Base-by-base conservation (phyloP, 331 rosid genomes). In the Quercus lobata region DNA sequence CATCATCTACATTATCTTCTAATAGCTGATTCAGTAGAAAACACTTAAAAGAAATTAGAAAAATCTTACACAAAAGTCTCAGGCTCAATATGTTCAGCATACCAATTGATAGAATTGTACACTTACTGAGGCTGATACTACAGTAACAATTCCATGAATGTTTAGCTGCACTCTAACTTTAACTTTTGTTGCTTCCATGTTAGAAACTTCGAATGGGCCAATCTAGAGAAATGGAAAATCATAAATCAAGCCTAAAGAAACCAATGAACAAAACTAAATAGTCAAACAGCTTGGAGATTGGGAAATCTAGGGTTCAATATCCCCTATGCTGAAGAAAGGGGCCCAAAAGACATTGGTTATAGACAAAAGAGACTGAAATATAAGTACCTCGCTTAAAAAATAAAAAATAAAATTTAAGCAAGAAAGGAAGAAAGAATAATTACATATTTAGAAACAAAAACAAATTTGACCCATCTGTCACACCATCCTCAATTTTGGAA, bases 131-230 rank as follows among this genome's bases (percentile, higher is more conserved):
- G 72, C 72, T 34, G 72, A 34, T 68, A 34, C 4, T 32, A 93
- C 85, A 56, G 82, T 85, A 89, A 93, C 87, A 76, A 96, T 92
- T 54, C 99, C 97, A 32, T 96, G 96, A 76, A 96, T 88, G 80
- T 91, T 89, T 83, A 96, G 84, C 52, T 80, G 84, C 80, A 92
- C 85, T 89, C 82, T 93, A 77, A 91, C 94, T 91, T 96, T 96
- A 78, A 96, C 78, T 86, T 83, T 91, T 75, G 87, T 37, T 80
- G 90, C 90, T 54, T 86, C 82, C 17, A 86, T 83, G 56, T 76
- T 81, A 79, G 87, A 82, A 73, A 86, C 91, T 76, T 78, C 87
- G 87, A 96, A 83, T 82, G 99, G 98, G 75, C 94, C 99, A 83
- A 96, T 86, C 99, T 96, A 86, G 53, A 68, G 11, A 34, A 35